Conservation (phyloP, 345 rosid genomes). For the Hibiscus trionum region DNA sequence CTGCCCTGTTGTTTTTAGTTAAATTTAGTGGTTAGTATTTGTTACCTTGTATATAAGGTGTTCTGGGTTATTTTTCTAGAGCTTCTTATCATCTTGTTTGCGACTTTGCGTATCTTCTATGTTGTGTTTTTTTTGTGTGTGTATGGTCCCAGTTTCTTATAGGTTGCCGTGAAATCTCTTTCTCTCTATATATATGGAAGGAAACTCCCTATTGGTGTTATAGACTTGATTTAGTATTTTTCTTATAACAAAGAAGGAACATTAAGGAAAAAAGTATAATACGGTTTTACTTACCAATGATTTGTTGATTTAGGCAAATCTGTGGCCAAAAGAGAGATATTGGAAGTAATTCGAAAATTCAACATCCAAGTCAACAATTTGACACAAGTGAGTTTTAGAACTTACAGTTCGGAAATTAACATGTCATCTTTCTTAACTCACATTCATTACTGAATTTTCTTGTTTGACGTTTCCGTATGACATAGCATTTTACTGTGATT, state of each 20-base stretch:
- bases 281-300: slow-evolving; percentile 3
- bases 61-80: neutral
- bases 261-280: neutral
- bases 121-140: neutral
- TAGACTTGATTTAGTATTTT: neutral
- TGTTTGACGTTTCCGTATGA: neutral
- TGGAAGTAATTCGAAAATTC: slow-evolving; percentile 55
- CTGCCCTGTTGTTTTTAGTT: neutral
- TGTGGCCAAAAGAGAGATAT: slow-evolving; percentile 51
- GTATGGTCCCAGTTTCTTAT: neutral
- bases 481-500: neutral
- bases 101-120: neutral
- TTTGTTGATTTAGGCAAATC: slow-evolving; percentile 41
- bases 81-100: neutral
- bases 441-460: neutral
- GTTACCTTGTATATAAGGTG: neutral
- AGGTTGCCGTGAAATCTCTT: neutral
- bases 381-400: slow-evolving; percentile 59
- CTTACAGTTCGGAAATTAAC: neutral
- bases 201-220: neutral
- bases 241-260: neutral
- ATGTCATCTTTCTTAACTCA: neutral
- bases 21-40: neutral
- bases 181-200: neutral
- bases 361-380: slow-evolving; percentile 96